Conservation (phyloP, 164 flowering plant species). For the Magnolia sinica region DNA sequence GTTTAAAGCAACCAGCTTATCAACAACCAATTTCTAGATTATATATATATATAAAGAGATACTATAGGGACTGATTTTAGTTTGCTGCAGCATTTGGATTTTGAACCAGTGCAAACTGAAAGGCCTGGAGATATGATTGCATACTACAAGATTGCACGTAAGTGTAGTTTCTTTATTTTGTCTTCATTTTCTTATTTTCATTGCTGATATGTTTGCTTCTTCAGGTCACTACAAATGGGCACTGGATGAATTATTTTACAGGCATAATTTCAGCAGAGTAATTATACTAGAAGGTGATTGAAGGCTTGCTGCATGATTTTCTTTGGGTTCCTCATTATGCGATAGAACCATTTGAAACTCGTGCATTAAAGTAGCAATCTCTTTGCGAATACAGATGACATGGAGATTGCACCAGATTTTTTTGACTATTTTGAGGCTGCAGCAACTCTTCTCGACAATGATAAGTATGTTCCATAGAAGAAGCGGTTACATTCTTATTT, state of each 20-base stretch:
- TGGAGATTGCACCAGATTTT: conserved; percentile 96
- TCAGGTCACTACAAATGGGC: conserved; percentile 98
- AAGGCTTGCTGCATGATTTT: conserved; percentile 1
- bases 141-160: conserved; percentile 97
- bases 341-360: not conserved
- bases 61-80: conserved; percentile 12
- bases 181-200: conserved; percentile 4
- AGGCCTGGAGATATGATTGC: conserved; percentile 92
- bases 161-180: conserved; percentile 17
- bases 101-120: conserved; percentile 64
- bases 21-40: not conserved
- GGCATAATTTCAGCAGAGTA: conserved; percentile 74
- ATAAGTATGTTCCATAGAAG: conserved; percentile 53
- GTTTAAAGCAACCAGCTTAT: not conserved
- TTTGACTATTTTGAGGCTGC: conserved; percentile 94
- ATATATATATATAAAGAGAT: too few species aligned
- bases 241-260: conserved; percentile 76
- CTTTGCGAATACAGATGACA: conserved; percentile 70
- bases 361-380: conserved; percentile 6
- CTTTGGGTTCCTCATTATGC: not conserved
- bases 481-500: not conserved
- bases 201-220: conserved; percentile 9
- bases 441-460: conserved; percentile 74
- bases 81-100: conserved; percentile 77
- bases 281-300: conserved; percentile 90